Evolutionary conservation across 2,329 filamentous ascomycete species (phyloP), one percentile per base, ranked within the genome.

Genomic region (Apiospora kogelbergensis): DNA sequence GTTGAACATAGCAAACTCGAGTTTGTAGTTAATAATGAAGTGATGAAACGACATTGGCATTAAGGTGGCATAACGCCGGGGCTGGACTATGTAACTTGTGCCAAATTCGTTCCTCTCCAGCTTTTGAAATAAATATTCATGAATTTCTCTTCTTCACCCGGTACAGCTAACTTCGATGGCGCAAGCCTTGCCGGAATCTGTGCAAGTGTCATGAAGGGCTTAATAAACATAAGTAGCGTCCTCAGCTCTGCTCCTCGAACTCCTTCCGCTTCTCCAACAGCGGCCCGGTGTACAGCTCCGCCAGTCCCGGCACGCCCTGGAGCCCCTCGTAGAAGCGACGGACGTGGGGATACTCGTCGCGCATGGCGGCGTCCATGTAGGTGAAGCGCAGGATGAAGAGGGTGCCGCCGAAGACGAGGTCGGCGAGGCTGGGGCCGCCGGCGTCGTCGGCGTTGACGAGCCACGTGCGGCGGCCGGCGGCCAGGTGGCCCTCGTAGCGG

Each of bases 251-350:
- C 22, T 79, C 76, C 4, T 80, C 72, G 4, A 7, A 33, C 24
- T 78, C 77, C 57, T 81, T 80, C 24, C 80, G 74, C 67, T 82
- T 80, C 67, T 78, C 78, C 4, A 74, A 76, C 6, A 75, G 76
- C 24, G 70, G 75, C 17, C 77, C n/a, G 2, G 9, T 42, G 17
- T 63, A 63, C 20, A 63, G 15, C 33, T 63, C 60, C 2, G 20
- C 17, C 33, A 63, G 60, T n/a, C 6, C 60, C 9, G 60, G 33
- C 7, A 63, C 15, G 20, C 10, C 11, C 9, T 3, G 5, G 1
- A 63, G 60, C 10, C 64, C n/a, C 17, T 46, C 64, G 6, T 76
- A 67, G 6, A 80, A 78, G 20, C 77, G 70, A 4, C 72, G 64
- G 15, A 73, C 71, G 1, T 77, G 71, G 17, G 77, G 72, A 17